phyloP scores from a whole-genome alignment of 805 yeast genomes.

The Saturnispora diversa region DNA sequence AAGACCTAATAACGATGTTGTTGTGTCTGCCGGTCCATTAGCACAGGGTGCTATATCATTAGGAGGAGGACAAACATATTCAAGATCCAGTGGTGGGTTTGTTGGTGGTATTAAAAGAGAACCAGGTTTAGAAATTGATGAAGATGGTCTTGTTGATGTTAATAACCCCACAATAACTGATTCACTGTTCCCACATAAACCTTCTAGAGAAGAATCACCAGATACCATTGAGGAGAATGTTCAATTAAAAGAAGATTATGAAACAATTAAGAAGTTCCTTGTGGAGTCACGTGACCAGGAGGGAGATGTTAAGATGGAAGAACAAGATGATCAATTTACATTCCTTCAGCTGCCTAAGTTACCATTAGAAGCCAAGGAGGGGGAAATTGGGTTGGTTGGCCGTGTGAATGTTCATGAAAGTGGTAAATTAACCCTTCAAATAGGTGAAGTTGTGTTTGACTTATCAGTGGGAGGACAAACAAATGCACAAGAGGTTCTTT shows the following conservation, averaged over 20 bases:
- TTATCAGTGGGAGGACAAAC: slow-evolving; percentile 65
- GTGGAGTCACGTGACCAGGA: neutral
- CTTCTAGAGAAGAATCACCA: slow-evolving; percentile 1
- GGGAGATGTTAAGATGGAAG: slow-evolving; percentile 8
- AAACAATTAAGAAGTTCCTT: neutral
- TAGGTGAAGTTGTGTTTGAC: slow-evolving; percentile 65
- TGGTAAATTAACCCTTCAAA: slow-evolving; percentile 66
- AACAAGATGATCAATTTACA: neutral
- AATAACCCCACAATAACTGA: slow-evolving; percentile 5
- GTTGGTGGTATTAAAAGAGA: neutral
- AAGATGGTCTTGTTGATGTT: slow-evolving; percentile 4
- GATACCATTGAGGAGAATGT: neutral
- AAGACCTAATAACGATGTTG: slow-evolving; percentile 29
- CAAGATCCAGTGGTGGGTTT: neutral
- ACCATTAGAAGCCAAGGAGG: slow-evolving; percentile 5
- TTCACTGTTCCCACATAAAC: slow-evolving; percentile 1
- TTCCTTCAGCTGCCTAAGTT: slow-evolving; percentile 9
- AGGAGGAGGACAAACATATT: slow-evolving; percentile 20
- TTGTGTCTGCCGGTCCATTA: slow-evolving; percentile 67
- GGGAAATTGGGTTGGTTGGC: no score
- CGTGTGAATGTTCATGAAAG: slow-evolving; percentile 76
- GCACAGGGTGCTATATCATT: slow-evolving; percentile 54
- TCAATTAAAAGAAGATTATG: slow-evolving; percentile 4
- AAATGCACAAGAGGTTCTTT: slow-evolving; percentile 65
- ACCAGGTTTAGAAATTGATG: slow-evolving; percentile 1